Evolutionary conservation across 305 asterid genomes (phyloP).

Genomic region (Withania somnifera): DNA sequence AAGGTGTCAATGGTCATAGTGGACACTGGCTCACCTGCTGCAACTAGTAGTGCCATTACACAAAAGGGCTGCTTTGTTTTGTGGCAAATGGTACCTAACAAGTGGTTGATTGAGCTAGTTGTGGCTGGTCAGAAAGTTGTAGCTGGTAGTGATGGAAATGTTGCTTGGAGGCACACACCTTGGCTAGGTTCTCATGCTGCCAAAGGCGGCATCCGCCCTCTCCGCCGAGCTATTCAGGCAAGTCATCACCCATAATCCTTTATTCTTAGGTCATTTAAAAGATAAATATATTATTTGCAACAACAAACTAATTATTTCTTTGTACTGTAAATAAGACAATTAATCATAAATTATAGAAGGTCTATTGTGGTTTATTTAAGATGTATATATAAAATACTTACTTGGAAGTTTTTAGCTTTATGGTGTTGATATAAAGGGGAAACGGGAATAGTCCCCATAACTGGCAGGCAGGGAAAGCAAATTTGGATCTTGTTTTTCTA

Average conservation of each 20-base stretch:
- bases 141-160: constrained; percentile 70
- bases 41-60: background rate
- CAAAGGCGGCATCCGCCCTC: constrained; percentile 72
- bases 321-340: too few species aligned
- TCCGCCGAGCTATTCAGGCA: constrained; percentile 77
- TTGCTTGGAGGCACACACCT: constrained; percentile 89
- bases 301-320: too few species aligned
- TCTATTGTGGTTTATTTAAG: too few species aligned
- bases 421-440: background rate
- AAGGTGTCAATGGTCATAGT: constrained; percentile 56
- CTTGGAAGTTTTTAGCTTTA: background rate
- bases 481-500: background rate
- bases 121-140: constrained; percentile 67
- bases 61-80: constrained; percentile 74
- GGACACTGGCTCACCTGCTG: constrained; percentile 20
- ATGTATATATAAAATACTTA: too few species aligned
- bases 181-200: constrained; percentile 82
- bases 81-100: constrained; percentile 79
- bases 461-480: constrained; percentile 12
- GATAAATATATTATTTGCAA: background rate
- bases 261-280: background rate
- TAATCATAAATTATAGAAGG: too few species aligned
- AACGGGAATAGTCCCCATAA: background rate
- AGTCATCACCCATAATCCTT: constrained; percentile 1
- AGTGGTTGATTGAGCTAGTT: constrained; percentile 66